Conservation (phyloP, 1,139 yeast species). For the Blastobotrys malaysiensis region DNA sequence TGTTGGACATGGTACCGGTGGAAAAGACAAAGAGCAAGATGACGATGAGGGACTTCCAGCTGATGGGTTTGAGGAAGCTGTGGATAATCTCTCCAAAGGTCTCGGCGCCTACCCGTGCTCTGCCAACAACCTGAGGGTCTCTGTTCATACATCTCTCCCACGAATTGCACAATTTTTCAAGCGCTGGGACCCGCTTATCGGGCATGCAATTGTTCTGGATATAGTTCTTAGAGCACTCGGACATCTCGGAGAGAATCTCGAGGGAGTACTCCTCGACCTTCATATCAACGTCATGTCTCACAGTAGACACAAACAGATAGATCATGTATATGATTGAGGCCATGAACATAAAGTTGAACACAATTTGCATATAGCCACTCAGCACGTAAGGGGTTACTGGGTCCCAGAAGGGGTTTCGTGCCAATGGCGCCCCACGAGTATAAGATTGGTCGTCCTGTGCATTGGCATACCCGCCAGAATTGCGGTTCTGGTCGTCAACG, state of each 20-base stretch:
- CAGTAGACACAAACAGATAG: slow-evolving; percentile 50
- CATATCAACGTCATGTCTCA: slow-evolving; percentile 64
- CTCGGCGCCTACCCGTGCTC: slow-evolving; percentile 72
- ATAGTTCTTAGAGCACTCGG: slow-evolving; percentile 66
- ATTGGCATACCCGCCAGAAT: neutral
- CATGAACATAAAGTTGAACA: slow-evolving; percentile 58
- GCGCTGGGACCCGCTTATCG: slow-evolving; percentile 55
- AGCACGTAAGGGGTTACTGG: slow-evolving; percentile 62
- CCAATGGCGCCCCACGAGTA: neutral
- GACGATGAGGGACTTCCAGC: slow-evolving; percentile 65
- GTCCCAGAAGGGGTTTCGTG: slow-evolving; percentile 31
- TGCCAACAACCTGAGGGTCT: slow-evolving; percentile 75
- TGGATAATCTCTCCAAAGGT: slow-evolving; percentile 77
- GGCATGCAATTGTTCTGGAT: slow-evolving; percentile 63
- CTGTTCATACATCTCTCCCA: slow-evolving; percentile 87
- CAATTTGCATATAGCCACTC: slow-evolving; percentile 65
- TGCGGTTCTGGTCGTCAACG: neutral
- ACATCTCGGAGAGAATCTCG: slow-evolving; percentile 60
- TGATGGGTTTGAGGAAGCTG: slow-evolving; percentile 67
- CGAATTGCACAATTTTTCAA: slow-evolving; percentile 61
- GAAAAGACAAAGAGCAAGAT: slow-evolving; percentile 41
- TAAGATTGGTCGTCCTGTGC: neutral
- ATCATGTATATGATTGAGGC: slow-evolving; percentile 51
- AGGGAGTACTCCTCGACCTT: slow-evolving; percentile 60
- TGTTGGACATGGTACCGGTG: slow-evolving; percentile 32